Conservation (phyloP, 2,329 filamentous ascomycete genomes). For the Ophiostoma sp. region DNA sequence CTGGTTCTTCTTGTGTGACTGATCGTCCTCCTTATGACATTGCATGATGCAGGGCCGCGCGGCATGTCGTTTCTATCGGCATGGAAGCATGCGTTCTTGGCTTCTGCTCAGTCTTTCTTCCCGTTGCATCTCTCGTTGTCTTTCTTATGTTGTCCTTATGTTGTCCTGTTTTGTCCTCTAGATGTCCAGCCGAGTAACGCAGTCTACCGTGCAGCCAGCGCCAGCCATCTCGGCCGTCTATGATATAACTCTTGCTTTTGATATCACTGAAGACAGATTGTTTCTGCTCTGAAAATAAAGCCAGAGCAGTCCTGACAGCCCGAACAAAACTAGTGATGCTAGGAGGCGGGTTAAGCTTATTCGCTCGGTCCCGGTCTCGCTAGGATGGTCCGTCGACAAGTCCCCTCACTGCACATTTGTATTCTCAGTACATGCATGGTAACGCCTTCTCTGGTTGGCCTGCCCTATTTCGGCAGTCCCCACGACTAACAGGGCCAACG, state of each 20-base stretch:
- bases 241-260: neutral
- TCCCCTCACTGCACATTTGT: neutral
- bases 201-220: neutral
- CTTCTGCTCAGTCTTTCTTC: neutral
- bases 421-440: neutral
- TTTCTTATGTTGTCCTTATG: too few relatives aligned
- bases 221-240: neutral
- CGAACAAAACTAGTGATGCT: neutral
- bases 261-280: too few relatives aligned
- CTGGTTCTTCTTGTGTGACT: neutral
- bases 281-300: too few relatives aligned
- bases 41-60: conserved; percentile 12
- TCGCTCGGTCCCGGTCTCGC: conserved; percentile 1
- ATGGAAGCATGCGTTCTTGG: neutral
- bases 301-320: neutral
- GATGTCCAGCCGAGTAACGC: too few relatives aligned
- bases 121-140: neutral
- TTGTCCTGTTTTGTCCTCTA: too few relatives aligned
- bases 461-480: neutral
- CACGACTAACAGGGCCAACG: neutral
- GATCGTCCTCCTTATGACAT: neutral
- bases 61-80: conserved; percentile 3
- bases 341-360: neutral
- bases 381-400: neutral
- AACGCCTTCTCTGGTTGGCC: neutral